phyloP scores from a whole-genome alignment of 1,284 basidiomycete species.

The Malassezia pachydermatis region DNA sequence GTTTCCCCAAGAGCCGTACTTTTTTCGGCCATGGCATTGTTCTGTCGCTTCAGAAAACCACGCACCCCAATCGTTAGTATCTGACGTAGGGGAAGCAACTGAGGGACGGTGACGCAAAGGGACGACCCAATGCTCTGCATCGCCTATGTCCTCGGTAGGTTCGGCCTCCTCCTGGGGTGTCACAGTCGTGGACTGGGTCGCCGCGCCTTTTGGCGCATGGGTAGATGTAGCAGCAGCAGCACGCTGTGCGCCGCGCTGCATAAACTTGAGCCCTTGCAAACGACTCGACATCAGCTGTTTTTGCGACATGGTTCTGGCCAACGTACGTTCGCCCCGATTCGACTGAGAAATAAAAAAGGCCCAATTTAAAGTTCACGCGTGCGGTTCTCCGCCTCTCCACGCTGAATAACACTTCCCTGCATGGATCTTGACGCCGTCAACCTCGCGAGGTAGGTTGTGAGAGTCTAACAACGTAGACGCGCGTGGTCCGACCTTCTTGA shows the following conservation, averaged over 20 bases:
- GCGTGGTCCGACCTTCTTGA: too few relatives aligned
- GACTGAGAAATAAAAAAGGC: not conserved
- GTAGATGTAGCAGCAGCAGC: not conserved
- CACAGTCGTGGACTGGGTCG: not conserved
- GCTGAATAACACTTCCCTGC: too few relatives aligned
- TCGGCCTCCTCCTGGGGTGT: not conserved
- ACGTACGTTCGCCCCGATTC: too few relatives aligned
- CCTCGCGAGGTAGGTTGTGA: too few relatives aligned
- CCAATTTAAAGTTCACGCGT: not conserved
- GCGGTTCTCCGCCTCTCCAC: too few relatives aligned
- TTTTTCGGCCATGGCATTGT: not conserved
- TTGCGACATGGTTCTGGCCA: too few relatives aligned
- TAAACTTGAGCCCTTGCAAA: constrained; percentile 19
- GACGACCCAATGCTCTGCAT: constrained; percentile 16
- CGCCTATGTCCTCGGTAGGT: not conserved
- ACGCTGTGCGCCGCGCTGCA: constrained; percentile 13
- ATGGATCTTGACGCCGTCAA: too few relatives aligned
- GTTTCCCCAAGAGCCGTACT: not conserved
- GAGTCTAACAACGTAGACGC: too few relatives aligned
- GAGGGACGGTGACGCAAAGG: not conserved
- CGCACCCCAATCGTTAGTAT: constrained; percentile 10
- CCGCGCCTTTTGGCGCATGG: not conserved
- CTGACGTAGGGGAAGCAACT: not conserved
- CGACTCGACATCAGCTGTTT: constrained; percentile 15
- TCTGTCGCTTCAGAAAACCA: constrained; percentile 6